These are phyloP conservation scores for Acanthamoeba culbertsoni DNA, from an alignment of 208 protist genomes.

Conservation along the genomic window DNA sequence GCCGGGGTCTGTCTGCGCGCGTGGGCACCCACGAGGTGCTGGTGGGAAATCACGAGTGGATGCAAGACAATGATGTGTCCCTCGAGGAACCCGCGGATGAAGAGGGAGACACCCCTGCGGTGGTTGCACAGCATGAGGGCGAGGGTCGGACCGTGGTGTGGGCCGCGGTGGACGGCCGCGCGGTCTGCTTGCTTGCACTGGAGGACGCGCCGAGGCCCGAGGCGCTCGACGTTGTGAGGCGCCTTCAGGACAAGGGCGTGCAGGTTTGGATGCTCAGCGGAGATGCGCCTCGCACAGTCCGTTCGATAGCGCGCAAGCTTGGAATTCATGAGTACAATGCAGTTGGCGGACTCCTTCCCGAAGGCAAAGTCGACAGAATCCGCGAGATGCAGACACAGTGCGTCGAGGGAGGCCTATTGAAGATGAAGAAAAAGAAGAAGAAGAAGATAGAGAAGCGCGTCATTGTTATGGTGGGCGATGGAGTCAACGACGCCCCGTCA, in stretches of 20 bases:
- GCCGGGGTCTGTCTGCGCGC: not conserved
- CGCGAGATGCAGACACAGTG: not conserved
- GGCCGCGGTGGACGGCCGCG: constrained; percentile 82
- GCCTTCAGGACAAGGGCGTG: constrained; percentile 75
- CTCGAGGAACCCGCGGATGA: not conserved
- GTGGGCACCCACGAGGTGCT: not conserved
- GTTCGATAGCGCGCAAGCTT: not conserved
- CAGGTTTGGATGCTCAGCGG: constrained; percentile 29
- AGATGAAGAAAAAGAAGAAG: not conserved
- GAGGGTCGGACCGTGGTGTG: constrained; percentile 83
- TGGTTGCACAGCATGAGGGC: constrained; percentile 21
- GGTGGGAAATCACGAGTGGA: constrained; percentile 70
- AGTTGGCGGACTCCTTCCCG: constrained; percentile 74
- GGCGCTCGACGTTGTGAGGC: constrained; percentile 82
- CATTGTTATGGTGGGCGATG: constrained; percentile 88
- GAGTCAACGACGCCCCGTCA: constrained; percentile 87
- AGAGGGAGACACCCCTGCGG: not conserved
- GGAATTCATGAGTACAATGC: not conserved
- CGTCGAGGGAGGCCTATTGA: not conserved
- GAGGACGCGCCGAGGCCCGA: constrained; percentile 89
- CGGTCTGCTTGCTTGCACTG: constrained; percentile 83
- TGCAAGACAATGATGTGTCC: constrained; percentile 32
- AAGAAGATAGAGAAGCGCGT: not conserved
- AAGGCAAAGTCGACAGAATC: not conserved
- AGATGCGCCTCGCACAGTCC: constrained; percentile 26